A percentile compares a stretch with the other conserved stretches of the same genome.
Conservation (phyloP, 495 filamentous ascomycete species). For the Halenospora varia region DNA sequence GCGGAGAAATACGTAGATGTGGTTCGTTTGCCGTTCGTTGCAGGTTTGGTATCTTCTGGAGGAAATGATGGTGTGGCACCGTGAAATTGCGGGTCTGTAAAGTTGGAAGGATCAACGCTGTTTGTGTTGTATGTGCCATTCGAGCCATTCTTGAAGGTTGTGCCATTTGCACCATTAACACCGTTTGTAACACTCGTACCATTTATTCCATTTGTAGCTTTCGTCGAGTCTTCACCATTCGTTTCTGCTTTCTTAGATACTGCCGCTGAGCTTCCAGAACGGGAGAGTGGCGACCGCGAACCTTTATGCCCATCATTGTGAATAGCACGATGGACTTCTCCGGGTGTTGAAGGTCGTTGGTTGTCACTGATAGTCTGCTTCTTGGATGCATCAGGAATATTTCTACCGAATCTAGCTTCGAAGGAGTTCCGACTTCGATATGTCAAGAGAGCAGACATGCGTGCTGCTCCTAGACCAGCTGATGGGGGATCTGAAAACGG, state of each 20-base stretch:
- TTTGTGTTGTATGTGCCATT: no score
- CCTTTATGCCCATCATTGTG: constrained; percentile 92
- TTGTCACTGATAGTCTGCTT: constrained; percentile 72
- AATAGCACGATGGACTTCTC: constrained; percentile 84
- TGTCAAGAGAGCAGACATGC: constrained; percentile 93
- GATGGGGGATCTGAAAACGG: constrained; percentile 74
- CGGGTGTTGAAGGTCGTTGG: constrained; percentile 57
- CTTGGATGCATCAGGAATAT: constrained; percentile 79
- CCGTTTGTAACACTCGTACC: no score
- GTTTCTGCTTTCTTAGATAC: background rate
- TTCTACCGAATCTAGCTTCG: constrained; percentile 89
- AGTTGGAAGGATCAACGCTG: constrained; percentile 9
- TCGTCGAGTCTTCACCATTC: no score
- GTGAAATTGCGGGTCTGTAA: constrained; percentile 72
- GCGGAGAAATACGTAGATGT: constrained; percentile 90
- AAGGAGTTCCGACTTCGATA: constrained; percentile 97
- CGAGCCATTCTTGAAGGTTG: no score
- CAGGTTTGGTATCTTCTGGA: background rate
- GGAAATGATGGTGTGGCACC: constrained; percentile 45
- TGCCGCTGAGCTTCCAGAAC: constrained; percentile 13
- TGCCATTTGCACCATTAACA: no score
- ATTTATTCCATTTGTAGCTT: no score
- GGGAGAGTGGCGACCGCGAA: constrained; percentile 27
- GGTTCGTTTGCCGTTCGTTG: constrained; percentile 29
- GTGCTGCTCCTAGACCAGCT: constrained; percentile 85